Evolutionary conservation across 2,329 filamentous ascomycete genomes (phyloP).

Genomic region (Aaosphaeria arxii): DNA sequence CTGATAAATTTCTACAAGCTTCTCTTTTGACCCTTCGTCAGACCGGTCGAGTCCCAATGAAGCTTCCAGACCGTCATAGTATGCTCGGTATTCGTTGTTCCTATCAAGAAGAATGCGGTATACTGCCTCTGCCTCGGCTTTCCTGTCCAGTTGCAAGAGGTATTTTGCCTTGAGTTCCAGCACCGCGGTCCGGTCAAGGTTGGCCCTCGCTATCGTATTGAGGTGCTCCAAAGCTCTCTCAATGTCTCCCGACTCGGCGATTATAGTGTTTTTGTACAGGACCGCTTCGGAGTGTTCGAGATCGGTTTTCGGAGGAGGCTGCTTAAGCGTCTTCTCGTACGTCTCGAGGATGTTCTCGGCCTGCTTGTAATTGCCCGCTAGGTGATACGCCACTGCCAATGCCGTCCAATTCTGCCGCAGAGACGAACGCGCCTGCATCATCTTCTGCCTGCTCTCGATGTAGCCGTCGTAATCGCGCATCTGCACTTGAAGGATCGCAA

Average conservation of each 20-base stretch:
- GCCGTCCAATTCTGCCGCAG: constrained; percentile 95
- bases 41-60: constrained; percentile 62
- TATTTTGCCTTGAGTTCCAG: constrained; percentile 86
- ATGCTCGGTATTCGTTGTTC: constrained; percentile 82
- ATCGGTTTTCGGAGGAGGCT: constrained; percentile 71
- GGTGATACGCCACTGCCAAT: constrained; percentile 88
- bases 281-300: constrained; percentile 91
- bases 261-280: constrained; percentile 93
- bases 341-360: constrained; percentile 89
- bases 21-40: constrained; percentile 64
- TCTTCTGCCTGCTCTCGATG: constrained; percentile 80
- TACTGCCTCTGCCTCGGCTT: constrained; percentile 75
- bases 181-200: constrained; percentile 78
- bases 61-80: constrained; percentile 76
- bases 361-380: constrained; percentile 78
- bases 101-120: constrained; percentile 80
- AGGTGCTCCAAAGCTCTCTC: constrained; percentile 84
- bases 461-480: constrained; percentile 96
- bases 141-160: constrained; percentile 70
- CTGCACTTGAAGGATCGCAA: constrained; percentile 90
- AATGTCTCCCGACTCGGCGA: constrained; percentile 82
- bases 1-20: constrained; percentile 73
- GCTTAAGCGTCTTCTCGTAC: constrained; percentile 91
- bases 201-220: constrained; percentile 71
- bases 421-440: constrained; percentile 80